Percentiles rank a stretch among this genome's conserved stretches.
These are phyloP conservation scores for Hanseniaspora sp. DNA, from an alignment of 1,139 yeast genomes.

Conservation along the genomic window DNA sequence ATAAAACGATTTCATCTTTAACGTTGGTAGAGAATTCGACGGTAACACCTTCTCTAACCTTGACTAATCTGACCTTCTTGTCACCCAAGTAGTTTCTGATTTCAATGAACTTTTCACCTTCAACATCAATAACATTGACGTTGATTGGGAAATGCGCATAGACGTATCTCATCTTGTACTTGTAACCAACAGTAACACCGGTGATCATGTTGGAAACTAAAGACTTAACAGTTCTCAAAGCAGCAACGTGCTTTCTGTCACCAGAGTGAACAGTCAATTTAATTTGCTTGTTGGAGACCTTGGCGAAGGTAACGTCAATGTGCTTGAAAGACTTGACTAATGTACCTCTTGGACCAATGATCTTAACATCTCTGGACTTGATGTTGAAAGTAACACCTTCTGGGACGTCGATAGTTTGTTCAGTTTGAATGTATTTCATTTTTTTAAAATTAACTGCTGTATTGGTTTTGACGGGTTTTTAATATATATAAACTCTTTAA, in stretches of 20 bases:
- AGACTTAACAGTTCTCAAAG: constrained; percentile 61
- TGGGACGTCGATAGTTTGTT: constrained; percentile 84
- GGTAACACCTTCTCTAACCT: constrained; percentile 78
- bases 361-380: constrained; percentile 84
- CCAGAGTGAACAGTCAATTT: constrained; percentile 94
- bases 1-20: constrained; percentile 87
- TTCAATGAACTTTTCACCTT: constrained; percentile 71
- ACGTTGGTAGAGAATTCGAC: constrained; percentile 70
- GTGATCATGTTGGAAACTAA: constrained; percentile 67
- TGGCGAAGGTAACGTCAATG: constrained; percentile 83
- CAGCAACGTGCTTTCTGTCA: constrained; percentile 99
- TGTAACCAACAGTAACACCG: constrained; percentile 99
- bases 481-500: neutral
- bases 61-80: constrained; percentile 84
- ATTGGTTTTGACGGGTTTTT: neutral
- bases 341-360: constrained; percentile 97
- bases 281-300: constrained; percentile 60
- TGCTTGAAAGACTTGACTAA: constrained; percentile 86
- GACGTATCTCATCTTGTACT: constrained; percentile 99
- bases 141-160: constrained; percentile 99
- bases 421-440: constrained; percentile 94
- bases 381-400: constrained; percentile 86
- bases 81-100: constrained; percentile 99
- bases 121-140: constrained; percentile 73
- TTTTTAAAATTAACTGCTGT: constrained; percentile 3